Base-by-base conservation (phyloP, 148 eudicot species). In the Simmondsia chinensis region DNA sequence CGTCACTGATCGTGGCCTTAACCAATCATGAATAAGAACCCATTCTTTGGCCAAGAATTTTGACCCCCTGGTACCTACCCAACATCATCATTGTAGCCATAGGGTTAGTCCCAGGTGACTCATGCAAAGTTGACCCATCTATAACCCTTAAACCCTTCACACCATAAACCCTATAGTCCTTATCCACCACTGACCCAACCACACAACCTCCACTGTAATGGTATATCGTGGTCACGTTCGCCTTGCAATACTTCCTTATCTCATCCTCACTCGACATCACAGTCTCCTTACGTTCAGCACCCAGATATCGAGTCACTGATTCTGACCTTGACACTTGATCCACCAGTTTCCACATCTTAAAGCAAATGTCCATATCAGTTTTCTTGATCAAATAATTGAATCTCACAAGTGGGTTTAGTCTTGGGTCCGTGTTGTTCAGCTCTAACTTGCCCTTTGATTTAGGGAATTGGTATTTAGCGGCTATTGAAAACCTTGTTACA, bases 181-280 rank as follows among this genome's bases (percentile, higher is more conserved):
- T 34, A 17, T 73, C 72, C 2, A 77, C 79, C 34, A 77, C 83
- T 40, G 23, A 52, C 15, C 68, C 79, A 39, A 77, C 79, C 38
- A 66, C 73, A 9, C 84, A 77, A 1, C 84, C 84, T 0, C 80
- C 84, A 39, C 73, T 79, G n/a, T 73, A 77, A n/a, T 73, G 84
- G 79, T 76, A 77, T 39, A 77, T 73, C n/a, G 84, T 77, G 64
- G 65, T 66, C 0, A 77, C 80, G 1, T 79, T 77, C 29, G 73
- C 80, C 46, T 48, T 62, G 8, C 84, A 77, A 52, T 52, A 76
- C 18, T 65, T 65, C 12, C 61, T 64, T 19, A 71, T 33, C 38
- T 49, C 22, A 1, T 51, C 56, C 10, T 65, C 63, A 6, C 55
- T 58, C 8, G 39, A 10, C 43, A 47, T 51, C 22, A 29, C 29